Evolutionary conservation across 257 asterid genomes (phyloP), one percentile per base, ranked within the genome.

Genomic region (Eucommia ulmoides): DNA sequence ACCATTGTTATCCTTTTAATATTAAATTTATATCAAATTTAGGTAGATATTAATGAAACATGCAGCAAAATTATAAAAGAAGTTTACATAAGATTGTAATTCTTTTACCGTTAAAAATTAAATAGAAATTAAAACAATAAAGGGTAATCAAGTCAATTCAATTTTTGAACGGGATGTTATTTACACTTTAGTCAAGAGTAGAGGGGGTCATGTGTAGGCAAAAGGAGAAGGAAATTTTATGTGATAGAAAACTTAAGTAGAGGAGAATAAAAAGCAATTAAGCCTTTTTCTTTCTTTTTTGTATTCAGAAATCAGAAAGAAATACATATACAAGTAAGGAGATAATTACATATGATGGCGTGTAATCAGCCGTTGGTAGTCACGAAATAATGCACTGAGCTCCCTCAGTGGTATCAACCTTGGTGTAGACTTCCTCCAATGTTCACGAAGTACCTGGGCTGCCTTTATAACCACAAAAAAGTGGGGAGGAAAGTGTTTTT

Each of bases 311-410:
- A n/a, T 0, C 48, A 8, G 45, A 14, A 8, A 42, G 1, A 16
- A 42, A 8, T 42, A n/a, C 48, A 16, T 4, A 3, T 16, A 42
- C 3, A n/a, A 42, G 3, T 16, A 60, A 65, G 42, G 22, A 22
- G 12, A 50, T 62, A 64, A 88, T 85, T 80, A 89, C 98, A 74
- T 72, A 52, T 78, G 70, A 69, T 71, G 74, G 56, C 63, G 71
- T 68, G 73, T 65, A 49, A 89, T 49, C 57, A 81, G 26, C 35
- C 86, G 83, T 51, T 89, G 88, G 65, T 85, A 85, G 59, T 89
- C 98, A 53, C 64, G 74, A n/a, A 85, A 78, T 62, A 89, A 81
- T 22, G 93, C 88, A 64, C 81, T 56, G 59, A 89, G 88, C 80
- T 89, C 96, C 67, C 80, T 80, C 69, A 89, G 48, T 63, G 72